Evolutionary conservation across 2,329 filamentous ascomycete species (phyloP), one percentile per base, ranked within the genome.

Genomic region (Epichloe sp.): DNA sequence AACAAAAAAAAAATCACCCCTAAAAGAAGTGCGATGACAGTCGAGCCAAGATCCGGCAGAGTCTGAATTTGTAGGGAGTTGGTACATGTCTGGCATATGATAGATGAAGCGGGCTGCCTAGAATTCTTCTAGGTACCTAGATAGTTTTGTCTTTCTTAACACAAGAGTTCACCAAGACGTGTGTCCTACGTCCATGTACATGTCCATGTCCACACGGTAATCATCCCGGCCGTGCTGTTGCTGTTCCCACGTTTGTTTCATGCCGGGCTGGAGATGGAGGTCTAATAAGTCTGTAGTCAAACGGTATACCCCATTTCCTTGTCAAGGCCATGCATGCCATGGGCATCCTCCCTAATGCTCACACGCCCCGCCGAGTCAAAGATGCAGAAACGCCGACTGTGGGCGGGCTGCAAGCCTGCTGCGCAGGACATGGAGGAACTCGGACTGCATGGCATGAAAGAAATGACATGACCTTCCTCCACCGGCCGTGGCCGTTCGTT

Each of bases 261-360:
- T 57, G 36, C 64, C 59, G n/a, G 65, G 41, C n/a, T 40, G 43
- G 26, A 8, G 26, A 67, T 53, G 31, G 55, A 52, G 14, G 8
- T 54, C 56, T 44, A 55, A 56, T 57, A 23, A 23, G 19, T 51
- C 59, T 17, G 47, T 50, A 46, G 55, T 54, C 15, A 59, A 46
- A 14, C 19, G 19, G 21, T 21, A 21, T 5, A 6, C 55, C 46
- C 60, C 54, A 19, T 57, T 52, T 17, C 53, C 44, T 55, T 64
- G 26, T 11, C 26, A 31, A 31, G 26, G 2, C 7, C 7, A 31
- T 31, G 26, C 2, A 8, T 26, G 2, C 26, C 26, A 26, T 26
- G 26, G 26, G 21, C 23, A 26, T 26, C 23, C 2, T 26, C 23
- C 23, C 23, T 6, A 7, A 26, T 26, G 5, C 21, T 26, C 23